These are phyloP conservation scores for Rhizopus sp. DNA, from an alignment of 371 early-diverging fungal genomes.

Conservation along the genomic window DNA sequence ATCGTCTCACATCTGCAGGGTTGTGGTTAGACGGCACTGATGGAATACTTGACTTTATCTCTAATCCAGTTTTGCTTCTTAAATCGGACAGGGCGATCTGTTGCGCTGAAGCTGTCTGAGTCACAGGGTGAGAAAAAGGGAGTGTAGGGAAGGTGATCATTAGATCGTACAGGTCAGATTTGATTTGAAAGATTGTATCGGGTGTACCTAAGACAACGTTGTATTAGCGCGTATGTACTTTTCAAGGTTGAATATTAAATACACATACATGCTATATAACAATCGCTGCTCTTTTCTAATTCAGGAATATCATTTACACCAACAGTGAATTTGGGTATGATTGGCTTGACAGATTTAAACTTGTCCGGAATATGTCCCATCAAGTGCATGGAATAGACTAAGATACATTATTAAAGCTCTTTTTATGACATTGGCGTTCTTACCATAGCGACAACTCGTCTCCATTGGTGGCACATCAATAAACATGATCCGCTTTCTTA, in stretches of 20 bases:
- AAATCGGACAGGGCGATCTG: conserved; percentile 8
- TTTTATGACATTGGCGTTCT: conserved; percentile 1
- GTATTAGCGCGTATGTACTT: too few species aligned
- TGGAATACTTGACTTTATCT: conserved; percentile 8
- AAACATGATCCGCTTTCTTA: conserved; percentile 57
- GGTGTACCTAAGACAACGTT: conserved; percentile 47
- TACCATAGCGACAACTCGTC: conserved; percentile 53
- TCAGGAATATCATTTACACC: conserved; percentile 60
- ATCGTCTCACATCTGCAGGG: conserved; percentile 36
- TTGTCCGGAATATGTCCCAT: conserved; percentile 30
- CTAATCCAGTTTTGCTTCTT: conserved; percentile 6
- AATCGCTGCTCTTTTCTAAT: conserved; percentile 34
- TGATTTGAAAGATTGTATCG: conserved; percentile 57
- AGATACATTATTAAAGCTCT: background rate
- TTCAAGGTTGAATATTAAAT: background rate
- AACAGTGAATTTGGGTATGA: conserved; percentile 47
- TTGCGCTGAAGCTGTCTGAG: background rate
- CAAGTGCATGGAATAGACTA: conserved; percentile 48
- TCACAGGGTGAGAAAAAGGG: conserved; percentile 7
- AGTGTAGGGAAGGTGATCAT: conserved; percentile 44
- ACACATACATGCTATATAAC: conserved; percentile 60
- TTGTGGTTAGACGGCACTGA: conserved; percentile 20
- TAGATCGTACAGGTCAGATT: conserved; percentile 57
- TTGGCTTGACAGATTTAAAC: conserved; percentile 18
- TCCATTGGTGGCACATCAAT: conserved; percentile 53